Base-by-base conservation (phyloP, 2,329 filamentous ascomycete species). In the Magnaporthales sp. region DNA sequence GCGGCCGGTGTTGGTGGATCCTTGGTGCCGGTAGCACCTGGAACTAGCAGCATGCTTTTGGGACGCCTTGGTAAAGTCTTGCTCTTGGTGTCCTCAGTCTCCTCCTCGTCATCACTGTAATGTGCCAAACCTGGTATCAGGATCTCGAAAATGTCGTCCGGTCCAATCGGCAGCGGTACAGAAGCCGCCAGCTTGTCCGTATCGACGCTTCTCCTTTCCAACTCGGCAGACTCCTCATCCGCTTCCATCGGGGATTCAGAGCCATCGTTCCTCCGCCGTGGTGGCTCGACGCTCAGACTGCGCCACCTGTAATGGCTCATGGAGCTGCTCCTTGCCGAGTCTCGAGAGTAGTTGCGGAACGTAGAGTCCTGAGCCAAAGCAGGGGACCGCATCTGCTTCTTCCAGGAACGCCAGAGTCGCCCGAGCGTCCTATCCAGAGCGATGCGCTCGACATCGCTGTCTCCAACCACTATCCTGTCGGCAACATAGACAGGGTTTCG, bases 331-430 rank as follows among this genome's bases (percentile, higher is more conserved):
- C 71, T 74, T 26, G 77, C 71, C 1, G 82, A 81, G 63, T 81
- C 80, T 62, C 80, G 78, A 1, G 85, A 84, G 68, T 80, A 82
- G 1, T 84, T 80, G 29, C 82, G 79, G 15, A 56, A 66, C 8
- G 58, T 24, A n/a, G 64, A 4, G 2, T 58, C 63, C 46, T 80
- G 77, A 38, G 83, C 81, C 38, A 80, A 76, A 29, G 74, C 75
- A 0, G 86, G 85, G 7, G 84, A 83, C 67, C 91, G 86, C 71
- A 91, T 84, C 69, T 90, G 87, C 80, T 97, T 97, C 79, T 95
- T 92, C 95, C 95, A 99, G 29, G 91, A 91, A 72, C 95, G 87
- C 95, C 95, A 99, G 60, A 98, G 81, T 63, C 93, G 85, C 24
- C 95, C 95, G 1, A 99, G 81, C 2, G 92, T 93, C 67, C 93